These are phyloP conservation scores for Rhododendron ferrugineum DNA, from an alignment of 148 eudicot genomes.

Conservation along the genomic window DNA sequence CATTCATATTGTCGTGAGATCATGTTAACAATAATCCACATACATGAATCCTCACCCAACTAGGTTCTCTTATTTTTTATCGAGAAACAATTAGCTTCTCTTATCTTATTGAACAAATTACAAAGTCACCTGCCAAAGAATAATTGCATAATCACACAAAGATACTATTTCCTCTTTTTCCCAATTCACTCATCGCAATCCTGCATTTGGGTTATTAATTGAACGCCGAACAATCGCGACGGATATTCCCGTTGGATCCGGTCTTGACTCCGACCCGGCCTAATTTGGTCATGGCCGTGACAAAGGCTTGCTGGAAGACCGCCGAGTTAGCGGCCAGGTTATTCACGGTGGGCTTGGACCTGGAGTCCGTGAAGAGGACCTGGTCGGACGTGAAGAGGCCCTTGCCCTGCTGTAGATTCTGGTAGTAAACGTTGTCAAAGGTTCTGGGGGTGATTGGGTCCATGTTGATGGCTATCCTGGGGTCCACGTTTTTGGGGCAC, in stretches of 20 bases:
- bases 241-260: constrained; percentile 40
- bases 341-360: constrained; percentile 47
- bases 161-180: neutral
- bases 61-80: too few relatives aligned
- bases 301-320: constrained; percentile 34
- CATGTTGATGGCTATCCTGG: constrained; percentile 62
- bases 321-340: constrained; percentile 31
- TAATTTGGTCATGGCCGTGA: constrained; percentile 40
- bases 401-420: constrained; percentile 57
- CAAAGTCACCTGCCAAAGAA: neutral
- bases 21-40: too few relatives aligned
- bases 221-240: constrained; percentile 35
- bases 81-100: neutral
- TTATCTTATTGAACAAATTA: neutral
- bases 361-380: constrained; percentile 59
- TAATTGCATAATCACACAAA: neutral
- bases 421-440: constrained; percentile 66
- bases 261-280: constrained; percentile 62
- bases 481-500: constrained; percentile 81
- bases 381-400: constrained; percentile 85
- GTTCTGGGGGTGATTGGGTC: constrained; percentile 58
- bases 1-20: too few relatives aligned
- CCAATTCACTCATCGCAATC: neutral
- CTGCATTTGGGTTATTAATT: constrained; percentile 10
- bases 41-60: too few relatives aligned